These are phyloP conservation scores for Trichophyton verrucosum DNA, from an alignment of 2,329 filamentous ascomycete species.

Conservation along the genomic window DNA sequence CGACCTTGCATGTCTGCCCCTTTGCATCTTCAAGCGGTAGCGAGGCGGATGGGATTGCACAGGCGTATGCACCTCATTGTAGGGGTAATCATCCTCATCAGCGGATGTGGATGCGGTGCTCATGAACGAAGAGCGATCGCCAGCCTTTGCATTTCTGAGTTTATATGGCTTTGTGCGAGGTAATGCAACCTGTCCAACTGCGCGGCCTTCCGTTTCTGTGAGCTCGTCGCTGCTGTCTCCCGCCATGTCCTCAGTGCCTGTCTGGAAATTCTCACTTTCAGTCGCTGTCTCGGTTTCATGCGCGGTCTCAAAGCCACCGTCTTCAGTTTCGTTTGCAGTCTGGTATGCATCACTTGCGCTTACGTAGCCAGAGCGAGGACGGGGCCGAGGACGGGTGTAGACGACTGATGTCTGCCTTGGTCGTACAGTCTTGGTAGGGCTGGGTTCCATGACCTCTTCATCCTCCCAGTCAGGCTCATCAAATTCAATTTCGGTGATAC, in stretches of 20 bases:
- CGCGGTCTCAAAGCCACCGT: constrained; percentile 53
- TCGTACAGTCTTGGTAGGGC: constrained; percentile 40
- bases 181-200: constrained; percentile 21
- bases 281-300: constrained; percentile 65
- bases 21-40: constrained; percentile 59
- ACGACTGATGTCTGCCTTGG: constrained; percentile 7
- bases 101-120: constrained; percentile 85
- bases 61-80: constrained; percentile 54
- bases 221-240: constrained; percentile 64
- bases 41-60: constrained; percentile 51
- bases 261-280: constrained; percentile 91
- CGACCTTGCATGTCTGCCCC: constrained; percentile 47
- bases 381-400: not conserved
- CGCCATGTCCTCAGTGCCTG: constrained; percentile 61
- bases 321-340: constrained; percentile 62
- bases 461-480: constrained; percentile 90
- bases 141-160: constrained; percentile 35
- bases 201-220: constrained; percentile 67
- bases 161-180: constrained; percentile 28
- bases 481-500: constrained; percentile 63
- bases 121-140: constrained; percentile 57
- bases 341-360: constrained; percentile 61
- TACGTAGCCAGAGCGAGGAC: constrained; percentile 18
- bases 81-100: constrained; percentile 54
- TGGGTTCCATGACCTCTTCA: constrained; percentile 45